Conservation (phyloP, 2,329 filamentous ascomycete genomes). For the Cadophora sp. region DNA sequence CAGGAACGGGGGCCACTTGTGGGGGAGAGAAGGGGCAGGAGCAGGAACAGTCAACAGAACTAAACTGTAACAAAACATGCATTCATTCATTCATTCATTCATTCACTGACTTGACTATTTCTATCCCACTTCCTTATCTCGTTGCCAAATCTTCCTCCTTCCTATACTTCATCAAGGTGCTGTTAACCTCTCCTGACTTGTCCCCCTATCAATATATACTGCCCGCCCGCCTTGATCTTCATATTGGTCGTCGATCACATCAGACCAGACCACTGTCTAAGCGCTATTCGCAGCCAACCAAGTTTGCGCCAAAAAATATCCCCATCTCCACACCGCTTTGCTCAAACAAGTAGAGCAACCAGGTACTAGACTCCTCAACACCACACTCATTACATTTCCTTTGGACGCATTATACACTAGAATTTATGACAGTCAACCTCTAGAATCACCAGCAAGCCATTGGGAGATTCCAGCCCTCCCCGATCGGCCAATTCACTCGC, state of each 20-base stretch:
- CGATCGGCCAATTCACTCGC: conserved; percentile 31
- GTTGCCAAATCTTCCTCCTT: not conserved
- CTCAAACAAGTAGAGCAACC: conserved; percentile 23
- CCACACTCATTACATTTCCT: conserved; percentile 31
- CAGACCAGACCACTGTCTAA: conserved; percentile 12
- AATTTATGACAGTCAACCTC: conserved; percentile 31
- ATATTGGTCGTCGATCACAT: conserved; percentile 22
- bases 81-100: too few species aligned
- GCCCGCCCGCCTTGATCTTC: not conserved
- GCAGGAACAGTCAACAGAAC: not conserved
- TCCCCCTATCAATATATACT: not conserved
- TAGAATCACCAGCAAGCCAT: conserved; percentile 25
- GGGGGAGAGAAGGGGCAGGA: not conserved
- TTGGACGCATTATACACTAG: conserved; percentile 27
- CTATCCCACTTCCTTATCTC: not conserved
- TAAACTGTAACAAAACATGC: not conserved
- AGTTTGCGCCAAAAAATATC: not conserved
- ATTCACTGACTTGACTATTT: not conserved
- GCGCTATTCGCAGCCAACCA: not conserved
- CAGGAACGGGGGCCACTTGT: too few species aligned
- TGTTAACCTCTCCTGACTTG: not conserved
- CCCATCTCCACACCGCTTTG: conserved; percentile 27
- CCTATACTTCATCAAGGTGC: not conserved
- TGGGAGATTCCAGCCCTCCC: conserved; percentile 26
- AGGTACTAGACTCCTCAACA: conserved; percentile 25